Percentiles rank a stretch among this genome's conserved stretches.
Evolutionary conservation across 176 grass and related monocot genomes (phyloP).

Genomic region (Cymbopogon citratus): DNA sequence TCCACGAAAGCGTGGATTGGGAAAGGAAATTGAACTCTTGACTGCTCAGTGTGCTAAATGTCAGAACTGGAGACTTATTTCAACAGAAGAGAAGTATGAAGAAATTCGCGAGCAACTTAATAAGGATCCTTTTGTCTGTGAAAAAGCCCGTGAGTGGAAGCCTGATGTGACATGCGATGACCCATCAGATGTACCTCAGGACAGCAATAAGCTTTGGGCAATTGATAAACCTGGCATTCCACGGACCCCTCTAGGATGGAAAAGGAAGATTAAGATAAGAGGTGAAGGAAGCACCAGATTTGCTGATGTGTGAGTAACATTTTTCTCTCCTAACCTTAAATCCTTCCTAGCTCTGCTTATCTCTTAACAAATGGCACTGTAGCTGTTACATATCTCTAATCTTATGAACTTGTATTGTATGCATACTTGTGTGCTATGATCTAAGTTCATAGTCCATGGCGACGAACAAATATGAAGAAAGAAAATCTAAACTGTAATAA

Average conservation of each 20-base stretch:
- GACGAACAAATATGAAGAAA: neutral
- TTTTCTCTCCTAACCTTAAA: neutral
- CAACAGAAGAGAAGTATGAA: constrained; percentile 71
- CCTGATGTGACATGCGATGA: constrained; percentile 54
- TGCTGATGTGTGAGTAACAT: constrained; percentile 63
- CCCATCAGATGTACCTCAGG: constrained; percentile 54
- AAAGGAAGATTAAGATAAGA: constrained; percentile 60
- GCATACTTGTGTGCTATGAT: neutral
- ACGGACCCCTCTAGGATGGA: constrained; percentile 55
- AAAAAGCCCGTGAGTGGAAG: constrained; percentile 54
- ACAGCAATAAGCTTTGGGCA: constrained; percentile 50
- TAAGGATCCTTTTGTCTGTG: constrained; percentile 51
- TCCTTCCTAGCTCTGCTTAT: neutral
- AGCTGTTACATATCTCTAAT: neutral
- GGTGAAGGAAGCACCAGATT: constrained; percentile 54
- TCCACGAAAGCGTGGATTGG: neutral
- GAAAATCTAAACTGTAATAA: neutral
- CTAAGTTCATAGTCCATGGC: neutral
- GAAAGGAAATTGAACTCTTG: constrained; percentile 34
- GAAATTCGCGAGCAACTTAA: constrained; percentile 47
- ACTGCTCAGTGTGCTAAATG: constrained; percentile 62
- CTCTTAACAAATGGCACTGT: neutral
- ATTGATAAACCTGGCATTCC: constrained; percentile 59
- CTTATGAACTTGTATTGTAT: neutral
- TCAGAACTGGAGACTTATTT: constrained; percentile 67